Evolutionary conservation across 768 basidiomycete species (phyloP).

Genomic region (Chalciporus pseudorubinellus): DNA sequence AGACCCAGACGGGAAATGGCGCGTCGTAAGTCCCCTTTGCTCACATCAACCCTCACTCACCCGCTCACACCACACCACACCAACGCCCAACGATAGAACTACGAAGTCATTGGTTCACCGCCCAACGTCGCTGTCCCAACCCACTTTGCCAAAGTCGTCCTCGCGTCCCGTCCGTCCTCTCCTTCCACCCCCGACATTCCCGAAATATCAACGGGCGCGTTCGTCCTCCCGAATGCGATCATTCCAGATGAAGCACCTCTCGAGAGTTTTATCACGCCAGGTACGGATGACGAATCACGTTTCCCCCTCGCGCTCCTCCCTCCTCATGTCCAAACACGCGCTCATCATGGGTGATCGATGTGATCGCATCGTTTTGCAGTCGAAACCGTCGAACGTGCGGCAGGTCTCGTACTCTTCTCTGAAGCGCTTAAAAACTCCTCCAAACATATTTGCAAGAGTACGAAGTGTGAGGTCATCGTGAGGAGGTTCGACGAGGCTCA

Average conservation of each 20-base stretch:
- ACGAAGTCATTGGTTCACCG: slow-evolving; percentile 93
- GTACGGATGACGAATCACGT: slow-evolving; percentile 47
- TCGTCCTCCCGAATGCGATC: slow-evolving; percentile 91
- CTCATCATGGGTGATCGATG: no score
- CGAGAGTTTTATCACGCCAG: slow-evolving; percentile 77
- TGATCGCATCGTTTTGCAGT: slow-evolving; percentile 47
- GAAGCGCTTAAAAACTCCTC: slow-evolving; percentile 69
- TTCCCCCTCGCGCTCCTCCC: not conserved
- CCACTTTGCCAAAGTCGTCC: slow-evolving; percentile 95
- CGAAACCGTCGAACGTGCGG: slow-evolving; percentile 86
- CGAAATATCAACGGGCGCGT: slow-evolving; percentile 88
- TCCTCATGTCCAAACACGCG: no score
- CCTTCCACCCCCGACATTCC: slow-evolving; percentile 65
- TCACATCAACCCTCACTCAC: not conserved
- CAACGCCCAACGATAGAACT: no score
- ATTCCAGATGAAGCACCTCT: slow-evolving; percentile 85
- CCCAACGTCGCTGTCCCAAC: slow-evolving; percentile 93
- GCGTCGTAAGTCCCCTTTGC: slow-evolving; percentile 63
- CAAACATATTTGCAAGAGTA: slow-evolving; percentile 85
- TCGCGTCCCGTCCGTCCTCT: slow-evolving; percentile 72
- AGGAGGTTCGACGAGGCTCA: slow-evolving; percentile 89
- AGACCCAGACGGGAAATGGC: slow-evolving; percentile 90
- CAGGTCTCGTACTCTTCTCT: slow-evolving; percentile 86
- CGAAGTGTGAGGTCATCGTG: slow-evolving; percentile 85
- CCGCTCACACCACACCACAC: slow-evolving; percentile 34